Evolutionary conservation across 139 green algal species (phyloP).

Genomic region (Chlorella ohadii): DNA sequence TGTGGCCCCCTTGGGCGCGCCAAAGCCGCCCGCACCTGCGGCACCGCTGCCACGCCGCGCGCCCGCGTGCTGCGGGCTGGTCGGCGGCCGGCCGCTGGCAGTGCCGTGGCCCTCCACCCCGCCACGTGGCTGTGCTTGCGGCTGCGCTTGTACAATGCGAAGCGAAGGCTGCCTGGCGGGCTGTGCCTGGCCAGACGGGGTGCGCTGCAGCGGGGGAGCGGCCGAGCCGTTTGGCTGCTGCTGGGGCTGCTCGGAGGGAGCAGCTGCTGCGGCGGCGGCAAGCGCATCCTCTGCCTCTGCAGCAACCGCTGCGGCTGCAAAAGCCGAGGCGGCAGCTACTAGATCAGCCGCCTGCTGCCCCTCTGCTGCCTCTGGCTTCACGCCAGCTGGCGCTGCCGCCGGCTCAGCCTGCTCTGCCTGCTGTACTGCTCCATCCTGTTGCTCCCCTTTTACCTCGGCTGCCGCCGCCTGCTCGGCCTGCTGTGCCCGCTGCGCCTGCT

Average conservation of each 20-base stretch:
- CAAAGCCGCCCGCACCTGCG: too few species aligned
- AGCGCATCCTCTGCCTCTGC: background rate
- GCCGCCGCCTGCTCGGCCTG: background rate
- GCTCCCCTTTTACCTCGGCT: background rate
- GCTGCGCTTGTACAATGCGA: too few species aligned
- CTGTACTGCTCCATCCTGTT: background rate
- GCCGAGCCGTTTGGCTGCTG: background rate
- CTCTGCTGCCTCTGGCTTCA: background rate
- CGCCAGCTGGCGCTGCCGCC: background rate
- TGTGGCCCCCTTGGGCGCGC: too few species aligned
- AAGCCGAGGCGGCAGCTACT: background rate
- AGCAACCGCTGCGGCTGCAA: background rate
- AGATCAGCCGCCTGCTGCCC: background rate
- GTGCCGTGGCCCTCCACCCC: too few species aligned
- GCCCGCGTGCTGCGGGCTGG: background rate
- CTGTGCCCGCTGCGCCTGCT: background rate
- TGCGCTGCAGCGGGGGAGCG: too few species aligned
- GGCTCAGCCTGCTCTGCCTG: background rate
- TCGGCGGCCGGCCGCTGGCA: background rate
- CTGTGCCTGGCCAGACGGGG: too few species aligned
- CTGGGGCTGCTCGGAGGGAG: background rate
- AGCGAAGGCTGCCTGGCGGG: too few species aligned
- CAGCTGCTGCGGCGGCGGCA: background rate
- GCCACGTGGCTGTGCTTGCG: too few species aligned
- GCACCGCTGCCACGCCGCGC: too few species aligned